A percentile compares a stretch with the other conserved stretches of the same genome.
Evolutionary conservation across 202 grass and related monocot species (phyloP).

Genomic region (Setaria viridis): DNA sequence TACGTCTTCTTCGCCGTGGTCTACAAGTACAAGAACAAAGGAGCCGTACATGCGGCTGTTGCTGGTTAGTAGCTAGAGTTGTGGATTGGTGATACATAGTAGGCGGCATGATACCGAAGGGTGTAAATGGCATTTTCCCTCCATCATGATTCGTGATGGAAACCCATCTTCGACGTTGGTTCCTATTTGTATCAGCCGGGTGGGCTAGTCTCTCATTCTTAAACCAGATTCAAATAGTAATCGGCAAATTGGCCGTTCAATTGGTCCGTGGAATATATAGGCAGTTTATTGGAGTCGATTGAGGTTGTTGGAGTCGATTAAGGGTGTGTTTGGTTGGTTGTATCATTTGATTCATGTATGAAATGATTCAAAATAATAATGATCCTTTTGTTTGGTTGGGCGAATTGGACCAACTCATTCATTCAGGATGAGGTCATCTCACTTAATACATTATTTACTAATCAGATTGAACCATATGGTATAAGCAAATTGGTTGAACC

Average conservation of each 20-base stretch:
- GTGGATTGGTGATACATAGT: neutral
- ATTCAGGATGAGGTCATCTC: no score
- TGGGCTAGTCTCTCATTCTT: neutral
- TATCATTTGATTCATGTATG: no score
- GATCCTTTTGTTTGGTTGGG: no score
- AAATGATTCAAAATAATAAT: no score
- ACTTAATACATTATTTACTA: no score
- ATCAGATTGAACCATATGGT: no score
- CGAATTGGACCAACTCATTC: no score
- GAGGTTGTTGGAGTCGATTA: no score
- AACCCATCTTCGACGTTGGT: neutral
- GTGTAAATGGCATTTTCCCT: neutral
- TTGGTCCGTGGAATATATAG: neutral
- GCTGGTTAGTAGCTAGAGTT: neutral
- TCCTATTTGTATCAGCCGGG: neutral
- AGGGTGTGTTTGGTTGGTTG: no score
- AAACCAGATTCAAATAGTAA: neutral
- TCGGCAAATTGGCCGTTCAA: neutral
- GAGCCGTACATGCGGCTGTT: neutral
- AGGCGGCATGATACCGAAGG: neutral
- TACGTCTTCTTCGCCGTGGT: conserved; percentile 56
- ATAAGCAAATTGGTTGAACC: no score
- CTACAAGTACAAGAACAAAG: conserved; percentile 68
- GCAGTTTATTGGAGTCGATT: no score
- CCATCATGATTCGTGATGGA: neutral